Evolutionary conservation across 495 filamentous ascomycete genomes (phyloP).

Genomic region (Chaetomidium leptoderma): DNA sequence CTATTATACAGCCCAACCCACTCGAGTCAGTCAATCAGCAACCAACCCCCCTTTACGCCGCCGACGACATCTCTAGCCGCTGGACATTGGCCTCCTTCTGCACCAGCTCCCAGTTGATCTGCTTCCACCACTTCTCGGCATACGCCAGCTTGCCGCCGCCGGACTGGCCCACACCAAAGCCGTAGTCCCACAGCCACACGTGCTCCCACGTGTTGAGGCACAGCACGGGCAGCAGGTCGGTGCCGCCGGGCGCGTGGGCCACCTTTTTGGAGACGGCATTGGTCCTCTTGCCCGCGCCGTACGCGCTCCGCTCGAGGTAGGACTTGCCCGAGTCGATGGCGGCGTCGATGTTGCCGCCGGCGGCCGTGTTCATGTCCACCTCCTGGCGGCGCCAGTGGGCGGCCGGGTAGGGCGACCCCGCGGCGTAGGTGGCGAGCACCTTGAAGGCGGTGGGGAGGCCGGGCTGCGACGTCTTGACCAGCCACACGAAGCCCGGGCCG

Average conservation of each 20-base stretch:
- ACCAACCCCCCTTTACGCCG: not conserved
- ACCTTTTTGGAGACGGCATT: constrained; percentile 33
- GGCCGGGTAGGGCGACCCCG: constrained; percentile 79
- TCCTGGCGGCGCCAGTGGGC: constrained; percentile 78
- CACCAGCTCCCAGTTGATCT: constrained; percentile 82
- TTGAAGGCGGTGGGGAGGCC: constrained; percentile 48
- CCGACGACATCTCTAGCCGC: constrained; percentile 11
- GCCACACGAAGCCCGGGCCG: constrained; percentile 94
- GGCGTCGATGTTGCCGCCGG: constrained; percentile 28
- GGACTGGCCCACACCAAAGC: constrained; percentile 43
- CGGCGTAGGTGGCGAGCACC: constrained; percentile 85
- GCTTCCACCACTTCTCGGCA: constrained; percentile 78
- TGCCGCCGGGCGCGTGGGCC: constrained; percentile 59
- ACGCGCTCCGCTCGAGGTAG: constrained; percentile 37
- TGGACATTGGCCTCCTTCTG: constrained; percentile 27
- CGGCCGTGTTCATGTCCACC: constrained; percentile 70
- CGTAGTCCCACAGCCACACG: constrained; percentile 82
- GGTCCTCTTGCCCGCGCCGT: constrained; percentile 45
- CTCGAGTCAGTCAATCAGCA: not conserved
- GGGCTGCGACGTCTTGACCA: constrained; percentile 53
- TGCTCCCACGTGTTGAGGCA: constrained; percentile 98
- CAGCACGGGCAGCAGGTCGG: constrained; percentile 67
- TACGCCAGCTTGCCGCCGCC: constrained; percentile 66
- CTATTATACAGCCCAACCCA: constrained; percentile 3
- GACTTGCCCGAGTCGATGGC: constrained; percentile 35